phyloP scores from a whole-genome alignment of 805 yeast genomes.

The Saccharomycopsis fermentans region DNA sequence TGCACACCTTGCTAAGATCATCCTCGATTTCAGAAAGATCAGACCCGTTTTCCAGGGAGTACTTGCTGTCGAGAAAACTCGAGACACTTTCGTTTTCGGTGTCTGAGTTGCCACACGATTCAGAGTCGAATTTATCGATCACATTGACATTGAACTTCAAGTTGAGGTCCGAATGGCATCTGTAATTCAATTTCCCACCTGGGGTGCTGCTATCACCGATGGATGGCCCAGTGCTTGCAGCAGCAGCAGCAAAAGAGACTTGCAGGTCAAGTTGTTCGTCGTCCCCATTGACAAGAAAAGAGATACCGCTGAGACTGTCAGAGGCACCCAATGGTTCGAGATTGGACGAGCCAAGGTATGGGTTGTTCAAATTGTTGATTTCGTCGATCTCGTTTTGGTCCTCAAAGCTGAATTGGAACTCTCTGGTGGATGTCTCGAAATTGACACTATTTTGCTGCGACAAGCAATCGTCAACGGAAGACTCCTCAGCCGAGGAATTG shows the following conservation, averaged over 20 bases:
- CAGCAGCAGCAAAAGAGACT: not conserved
- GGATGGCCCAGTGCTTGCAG: not conserved
- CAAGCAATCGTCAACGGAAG: too few relatives aligned
- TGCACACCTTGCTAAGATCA: not conserved
- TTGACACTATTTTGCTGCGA: too few relatives aligned
- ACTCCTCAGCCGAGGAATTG: too few relatives aligned
- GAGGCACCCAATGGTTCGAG: too few relatives aligned
- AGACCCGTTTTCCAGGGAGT: not conserved
- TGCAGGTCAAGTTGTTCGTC: not conserved
- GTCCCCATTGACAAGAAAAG: not conserved
- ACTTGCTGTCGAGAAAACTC: not conserved
- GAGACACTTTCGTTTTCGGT: not conserved
- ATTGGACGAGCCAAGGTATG: not conserved
- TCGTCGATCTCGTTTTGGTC: not conserved
- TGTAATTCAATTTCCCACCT: conserved; percentile 1
- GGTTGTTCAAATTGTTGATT: not conserved
- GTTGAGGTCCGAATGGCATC: conserved; percentile 10
- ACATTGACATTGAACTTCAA: conserved; percentile 1
- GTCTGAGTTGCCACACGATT: not conserved
- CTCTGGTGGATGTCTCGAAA: not conserved
- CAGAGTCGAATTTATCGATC: not conserved
- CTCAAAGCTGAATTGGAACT: not conserved
- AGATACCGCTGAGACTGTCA: not conserved
- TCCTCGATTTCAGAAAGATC: not conserved
- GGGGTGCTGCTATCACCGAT: not conserved